Evolutionary conservation across 2,329 filamentous ascomycete genomes (phyloP).

Genomic region (Podosphaera fusca): DNA sequence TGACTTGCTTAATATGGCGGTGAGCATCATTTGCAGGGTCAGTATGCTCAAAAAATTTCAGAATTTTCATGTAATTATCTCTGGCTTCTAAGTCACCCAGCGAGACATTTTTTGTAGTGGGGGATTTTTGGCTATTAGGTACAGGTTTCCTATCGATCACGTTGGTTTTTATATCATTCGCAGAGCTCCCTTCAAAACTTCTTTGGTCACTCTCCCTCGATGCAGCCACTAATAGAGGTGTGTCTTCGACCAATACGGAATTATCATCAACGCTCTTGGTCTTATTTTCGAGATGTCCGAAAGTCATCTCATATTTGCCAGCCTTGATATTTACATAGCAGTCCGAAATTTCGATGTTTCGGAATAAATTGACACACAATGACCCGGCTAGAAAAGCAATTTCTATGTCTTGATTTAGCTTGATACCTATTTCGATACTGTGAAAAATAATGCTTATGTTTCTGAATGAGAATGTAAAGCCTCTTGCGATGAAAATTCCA

Average conservation of each 20-base stretch:
- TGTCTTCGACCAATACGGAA: slow-evolving; percentile 21
- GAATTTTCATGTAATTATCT: slow-evolving; percentile 20
- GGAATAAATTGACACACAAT: slow-evolving; percentile 24
- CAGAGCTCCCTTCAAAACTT: slow-evolving; percentile 2
- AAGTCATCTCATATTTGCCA: slow-evolving; percentile 26
- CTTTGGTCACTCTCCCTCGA: slow-evolving; percentile 12
- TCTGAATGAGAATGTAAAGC: slow-evolving; percentile 26
- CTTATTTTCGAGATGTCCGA: slow-evolving; percentile 17
- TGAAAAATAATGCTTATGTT: slow-evolving; percentile 26
- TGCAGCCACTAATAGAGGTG: slow-evolving; percentile 23
- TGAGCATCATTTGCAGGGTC: slow-evolving; percentile 19
- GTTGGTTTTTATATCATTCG: slow-evolving; percentile 11
- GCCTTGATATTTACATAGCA: slow-evolving; percentile 31
- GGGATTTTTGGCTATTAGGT: slow-evolving; percentile 18
- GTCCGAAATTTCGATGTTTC: slow-evolving; percentile 26
- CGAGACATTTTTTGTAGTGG: slow-evolving; percentile 19
- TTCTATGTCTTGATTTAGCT: slow-evolving; percentile 28
- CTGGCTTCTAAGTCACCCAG: slow-evolving; percentile 22
- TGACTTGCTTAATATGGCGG: slow-evolving; percentile 12
- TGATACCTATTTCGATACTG: slow-evolving; percentile 29
- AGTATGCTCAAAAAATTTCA: slow-evolving; percentile 19
- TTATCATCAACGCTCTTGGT: slow-evolving; percentile 18
- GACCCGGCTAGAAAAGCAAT: slow-evolving; percentile 26
- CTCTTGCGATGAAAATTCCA: slow-evolving; percentile 28
- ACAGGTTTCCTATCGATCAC: slow-evolving; percentile 20